Base-by-base conservation (phyloP, 1,139 yeast genomes). In the Geotrichum bryndzae region DNA sequence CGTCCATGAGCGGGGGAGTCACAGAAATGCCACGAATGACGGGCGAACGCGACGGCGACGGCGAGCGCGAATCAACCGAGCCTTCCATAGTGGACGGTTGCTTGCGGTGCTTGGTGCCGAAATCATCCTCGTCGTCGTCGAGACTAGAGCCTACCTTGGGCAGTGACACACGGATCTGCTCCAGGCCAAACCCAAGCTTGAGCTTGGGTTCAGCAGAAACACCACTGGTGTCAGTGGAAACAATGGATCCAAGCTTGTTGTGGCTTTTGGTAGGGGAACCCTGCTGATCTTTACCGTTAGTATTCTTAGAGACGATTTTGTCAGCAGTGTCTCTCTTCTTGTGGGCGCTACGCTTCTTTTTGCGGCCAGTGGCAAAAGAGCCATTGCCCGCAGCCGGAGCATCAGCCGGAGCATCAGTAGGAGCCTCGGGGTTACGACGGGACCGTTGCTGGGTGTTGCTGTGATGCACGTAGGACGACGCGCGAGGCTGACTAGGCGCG, bases 31-130 rank as follows among this genome's bases (percentile, higher is more conserved):
- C 61, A 51, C 61, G 58, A 7, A 55, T 51, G 15, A 48, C 54
- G 18, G 61, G 61, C 3, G 61, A 59, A 45, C 61, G 58, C 11
- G 56, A 54, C 25, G 61, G 61, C 22, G 61, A 59, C 10, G 61
- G 61, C 3, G 61, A 59, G 27, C 61, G 53, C 22, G 61, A 59
- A 13, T 52, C 45, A 41, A 59, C 56, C 10, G 61, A 59, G 27
- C 54, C 58, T 29, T 57, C 52, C 55, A 56, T 56, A 23, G 61
- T 55, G 1, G 61, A 59, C 35, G 38, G 29, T 2, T 56, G 45
- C 53, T 59, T 59, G 27, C 54, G 48, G 53, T 55, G 59, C 10
- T 41, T 41, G 2, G 18, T 41, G 48, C 13, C 22, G 48, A n/a
- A 41, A 41, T 18, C 48, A 15, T 41, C 45, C 10, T 27, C 59